phyloP scores from a whole-genome alignment of 345 rosid genomes.

The Corchorus capsularis region DNA sequence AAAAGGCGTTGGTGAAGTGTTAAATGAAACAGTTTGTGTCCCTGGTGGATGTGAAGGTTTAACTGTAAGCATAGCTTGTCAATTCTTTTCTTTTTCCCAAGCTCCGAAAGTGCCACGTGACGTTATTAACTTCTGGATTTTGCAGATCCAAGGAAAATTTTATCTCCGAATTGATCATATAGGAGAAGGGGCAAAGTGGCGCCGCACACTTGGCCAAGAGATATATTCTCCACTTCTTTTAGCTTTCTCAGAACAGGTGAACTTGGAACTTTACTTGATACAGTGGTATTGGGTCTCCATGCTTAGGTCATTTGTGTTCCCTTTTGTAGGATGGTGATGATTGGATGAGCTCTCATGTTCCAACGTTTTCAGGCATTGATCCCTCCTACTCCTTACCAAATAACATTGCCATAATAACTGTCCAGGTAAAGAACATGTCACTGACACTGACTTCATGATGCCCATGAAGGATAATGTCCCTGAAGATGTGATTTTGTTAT shows the following conservation, averaged over 20 bases:
- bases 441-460: neutral
- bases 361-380: constrained; percentile 69
- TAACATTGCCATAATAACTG: constrained; percentile 77
- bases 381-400: constrained; percentile 72
- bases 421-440: constrained; percentile 59
- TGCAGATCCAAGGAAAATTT: constrained; percentile 79
- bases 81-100: constrained; percentile 8
- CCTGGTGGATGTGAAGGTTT: constrained; percentile 77
- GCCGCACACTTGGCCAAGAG: constrained; percentile 83
- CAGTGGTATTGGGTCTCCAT: constrained; percentile 2
- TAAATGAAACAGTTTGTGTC: constrained; percentile 85
- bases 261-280: constrained; percentile 16
- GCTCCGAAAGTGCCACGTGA: neutral
- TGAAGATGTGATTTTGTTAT: neutral
- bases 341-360: constrained; percentile 52
- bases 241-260: constrained; percentile 87
- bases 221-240: constrained; percentile 85
- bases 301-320: constrained; percentile 20
- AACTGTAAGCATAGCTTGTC: constrained; percentile 58
- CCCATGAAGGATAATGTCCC: neutral
- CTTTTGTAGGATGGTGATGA: constrained; percentile 64
- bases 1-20: constrained; percentile 89
- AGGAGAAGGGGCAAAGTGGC: constrained; percentile 96
- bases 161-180: constrained; percentile 65
- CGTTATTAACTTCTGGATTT: constrained; percentile 15